Conservation (phyloP, 2,329 filamentous ascomycete genomes). For the Raffaelea albimanens region DNA sequence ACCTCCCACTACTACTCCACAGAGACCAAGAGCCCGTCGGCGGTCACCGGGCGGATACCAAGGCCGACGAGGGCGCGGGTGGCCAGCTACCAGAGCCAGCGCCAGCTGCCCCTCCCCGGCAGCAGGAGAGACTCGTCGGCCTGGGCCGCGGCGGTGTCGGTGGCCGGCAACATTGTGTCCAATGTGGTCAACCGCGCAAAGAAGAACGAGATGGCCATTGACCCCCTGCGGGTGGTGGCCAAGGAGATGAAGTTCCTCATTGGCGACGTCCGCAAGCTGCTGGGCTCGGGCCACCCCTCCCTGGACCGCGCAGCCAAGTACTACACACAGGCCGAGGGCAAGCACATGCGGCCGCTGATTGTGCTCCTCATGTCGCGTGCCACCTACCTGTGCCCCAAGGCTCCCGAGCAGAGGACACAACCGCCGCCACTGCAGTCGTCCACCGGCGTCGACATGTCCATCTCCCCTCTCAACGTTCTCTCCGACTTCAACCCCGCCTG, state of each 20-base stretch:
- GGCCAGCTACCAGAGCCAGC: too few species aligned
- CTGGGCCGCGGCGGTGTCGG: conserved; percentile 65
- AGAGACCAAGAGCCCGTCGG: background rate
- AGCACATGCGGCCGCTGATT: conserved; percentile 89
- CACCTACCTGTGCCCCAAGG: conserved; percentile 67
- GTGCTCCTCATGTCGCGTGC: conserved; percentile 95
- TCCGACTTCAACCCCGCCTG: conserved; percentile 71
- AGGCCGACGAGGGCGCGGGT: background rate
- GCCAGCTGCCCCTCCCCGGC: too few species aligned
- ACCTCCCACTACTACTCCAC: background rate
- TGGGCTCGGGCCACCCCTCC: conserved; percentile 89
- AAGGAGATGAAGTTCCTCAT: conserved; percentile 96
- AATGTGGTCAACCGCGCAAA: conserved; percentile 55
- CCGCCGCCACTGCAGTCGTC: conserved; percentile 29
- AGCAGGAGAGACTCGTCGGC: conserved; percentile 38
- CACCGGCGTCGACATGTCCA: conserved; percentile 40
- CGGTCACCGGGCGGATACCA: background rate
- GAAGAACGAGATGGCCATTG: conserved; percentile 63
- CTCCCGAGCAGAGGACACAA: conserved; percentile 19
- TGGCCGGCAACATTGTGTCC: conserved; percentile 61
- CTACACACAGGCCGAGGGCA: conserved; percentile 93
- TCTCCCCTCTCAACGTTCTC: conserved; percentile 51
- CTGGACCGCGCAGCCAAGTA: conserved; percentile 95
- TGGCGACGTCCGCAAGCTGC: conserved; percentile 84
- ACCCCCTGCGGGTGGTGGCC: conserved; percentile 81